A percentile compares a stretch with the other conserved stretches of the same genome.
phyloP scores from a whole-genome alignment of 108 stramenopile genomes.

The Cyclostephanos tholiformis region DNA sequence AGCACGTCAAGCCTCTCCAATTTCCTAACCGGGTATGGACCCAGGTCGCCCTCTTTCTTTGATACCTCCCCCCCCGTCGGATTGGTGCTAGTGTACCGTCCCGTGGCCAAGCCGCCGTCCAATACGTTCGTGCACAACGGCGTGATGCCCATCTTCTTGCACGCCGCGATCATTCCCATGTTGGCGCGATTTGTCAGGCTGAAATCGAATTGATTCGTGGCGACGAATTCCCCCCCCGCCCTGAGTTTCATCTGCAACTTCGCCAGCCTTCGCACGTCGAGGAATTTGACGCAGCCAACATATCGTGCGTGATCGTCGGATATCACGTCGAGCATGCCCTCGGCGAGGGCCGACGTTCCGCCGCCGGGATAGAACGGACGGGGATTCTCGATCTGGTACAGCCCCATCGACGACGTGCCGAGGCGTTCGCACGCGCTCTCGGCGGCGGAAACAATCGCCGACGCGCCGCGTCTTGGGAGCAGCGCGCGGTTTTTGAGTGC shows the following conservation, averaged over 20 bases:
- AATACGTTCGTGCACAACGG: conserved; percentile 76
- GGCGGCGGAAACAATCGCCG: conserved; percentile 46
- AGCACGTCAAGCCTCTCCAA: conserved; percentile 76
- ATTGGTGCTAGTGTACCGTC: conserved; percentile 75
- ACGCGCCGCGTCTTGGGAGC: conserved; percentile 36
- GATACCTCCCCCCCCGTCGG: conserved; percentile 76
- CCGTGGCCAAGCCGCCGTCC: conserved; percentile 79
- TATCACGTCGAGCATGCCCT: conserved; percentile 48
- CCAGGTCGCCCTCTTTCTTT: conserved; percentile 46
- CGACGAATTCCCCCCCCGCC: conserved; percentile 38
- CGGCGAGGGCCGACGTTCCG: conserved; percentile 54
- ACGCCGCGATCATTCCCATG: conserved; percentile 65
- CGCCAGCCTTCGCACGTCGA: conserved; percentile 44
- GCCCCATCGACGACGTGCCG: conserved; percentile 51
- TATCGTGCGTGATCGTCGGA: conserved; percentile 49
- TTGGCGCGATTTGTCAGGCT: conserved; percentile 79
- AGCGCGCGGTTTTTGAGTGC: conserved; percentile 17
- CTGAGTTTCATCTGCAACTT: conserved; percentile 38
- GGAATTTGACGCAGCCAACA: conserved; percentile 43
- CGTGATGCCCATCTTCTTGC: conserved; percentile 79
- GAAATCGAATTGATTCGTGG: conserved; percentile 75
- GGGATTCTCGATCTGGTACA: conserved; percentile 67
- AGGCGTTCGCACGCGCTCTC: conserved; percentile 60
- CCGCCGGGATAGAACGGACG: conserved; percentile 62
- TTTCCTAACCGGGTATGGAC: conserved; percentile 60